These are phyloP conservation scores for Scutellaria minor DNA, from an alignment of 257 asterid species.

Conservation along the genomic window DNA sequence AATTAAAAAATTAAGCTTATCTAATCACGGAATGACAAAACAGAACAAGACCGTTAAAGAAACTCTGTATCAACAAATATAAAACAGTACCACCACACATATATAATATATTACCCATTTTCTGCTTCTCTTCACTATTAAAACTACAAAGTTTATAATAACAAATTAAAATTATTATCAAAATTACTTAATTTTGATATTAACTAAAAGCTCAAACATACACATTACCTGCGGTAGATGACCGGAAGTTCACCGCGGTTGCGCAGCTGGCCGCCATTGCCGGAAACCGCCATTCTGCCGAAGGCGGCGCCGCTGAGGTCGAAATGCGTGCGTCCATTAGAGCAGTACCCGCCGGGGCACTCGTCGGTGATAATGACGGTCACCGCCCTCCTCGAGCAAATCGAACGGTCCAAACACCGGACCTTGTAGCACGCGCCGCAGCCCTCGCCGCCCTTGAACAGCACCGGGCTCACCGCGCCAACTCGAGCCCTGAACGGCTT, in stretches of 20 bases:
- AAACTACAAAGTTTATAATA: too few relatives aligned
- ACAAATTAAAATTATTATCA: too few relatives aligned
- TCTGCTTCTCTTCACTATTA: too few relatives aligned
- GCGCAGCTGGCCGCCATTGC: conserved; percentile 72
- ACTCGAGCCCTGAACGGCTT: conserved; percentile 91
- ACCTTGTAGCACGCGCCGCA: conserved; percentile 98
- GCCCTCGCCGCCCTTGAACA: conserved; percentile 89
- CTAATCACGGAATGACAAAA: conserved; percentile 49
- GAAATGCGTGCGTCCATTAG: conserved; percentile 65
- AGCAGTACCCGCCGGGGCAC: conserved; percentile 89
- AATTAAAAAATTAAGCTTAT: not conserved
- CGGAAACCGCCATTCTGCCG: conserved; percentile 85
- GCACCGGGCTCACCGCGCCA: conserved; percentile 94
- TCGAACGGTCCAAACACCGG: conserved; percentile 75
- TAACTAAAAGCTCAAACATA: not conserved
- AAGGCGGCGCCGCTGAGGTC: conserved; percentile 99
- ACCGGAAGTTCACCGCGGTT: conserved; percentile 84
- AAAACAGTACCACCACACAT: not conserved
- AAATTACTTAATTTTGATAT: too few relatives aligned
- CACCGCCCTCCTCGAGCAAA: conserved; percentile 88
- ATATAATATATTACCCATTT: too few relatives aligned
- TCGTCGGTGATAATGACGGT: conserved; percentile 93
- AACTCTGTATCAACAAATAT: conserved; percentile 11
- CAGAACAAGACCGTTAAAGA: conserved; percentile 57
- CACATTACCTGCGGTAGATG: conserved; percentile 71